These are phyloP conservation scores for Suhomyces kunorum DNA, from an alignment of 1,139 yeast genomes.

Conservation along the genomic window DNA sequence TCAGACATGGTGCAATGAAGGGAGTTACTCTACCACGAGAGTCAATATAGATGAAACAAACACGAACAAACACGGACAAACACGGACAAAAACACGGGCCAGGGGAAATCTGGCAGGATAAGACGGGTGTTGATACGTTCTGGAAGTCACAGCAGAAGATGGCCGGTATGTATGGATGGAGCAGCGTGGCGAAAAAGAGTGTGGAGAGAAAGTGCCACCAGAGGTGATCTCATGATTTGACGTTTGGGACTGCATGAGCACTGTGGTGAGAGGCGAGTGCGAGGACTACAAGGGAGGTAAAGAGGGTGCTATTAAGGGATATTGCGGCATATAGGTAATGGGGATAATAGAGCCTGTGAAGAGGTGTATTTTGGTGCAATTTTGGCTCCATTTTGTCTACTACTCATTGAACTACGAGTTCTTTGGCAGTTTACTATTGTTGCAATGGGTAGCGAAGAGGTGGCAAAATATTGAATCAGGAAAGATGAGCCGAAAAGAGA, in stretches of 20 bases:
- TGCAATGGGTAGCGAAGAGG: no score
- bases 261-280: background rate
- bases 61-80: background rate
- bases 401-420: no score
- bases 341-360: no score
- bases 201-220: slow-evolving; percentile 1
- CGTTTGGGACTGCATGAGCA: background rate
- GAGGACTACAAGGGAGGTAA: background rate
- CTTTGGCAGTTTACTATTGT: no score
- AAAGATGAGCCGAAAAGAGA: no score
- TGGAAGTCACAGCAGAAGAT: background rate
- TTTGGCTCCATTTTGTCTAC: no score
- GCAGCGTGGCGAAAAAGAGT: background rate
- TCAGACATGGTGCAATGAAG: slow-evolving; percentile 9
- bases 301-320: background rate
- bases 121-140: background rate
- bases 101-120: background rate
- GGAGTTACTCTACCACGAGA: background rate
- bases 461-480: no score
- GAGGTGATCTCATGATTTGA: slow-evolving; percentile 2
- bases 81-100: background rate
- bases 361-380: no score
- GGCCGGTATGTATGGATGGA: background rate
- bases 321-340: no score
- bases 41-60: no score